Evolutionary conservation across 2,329 filamentous ascomycete genomes (phyloP), one percentile per base, ranked within the genome.

Genomic region (Laburnicola sp.): DNA sequence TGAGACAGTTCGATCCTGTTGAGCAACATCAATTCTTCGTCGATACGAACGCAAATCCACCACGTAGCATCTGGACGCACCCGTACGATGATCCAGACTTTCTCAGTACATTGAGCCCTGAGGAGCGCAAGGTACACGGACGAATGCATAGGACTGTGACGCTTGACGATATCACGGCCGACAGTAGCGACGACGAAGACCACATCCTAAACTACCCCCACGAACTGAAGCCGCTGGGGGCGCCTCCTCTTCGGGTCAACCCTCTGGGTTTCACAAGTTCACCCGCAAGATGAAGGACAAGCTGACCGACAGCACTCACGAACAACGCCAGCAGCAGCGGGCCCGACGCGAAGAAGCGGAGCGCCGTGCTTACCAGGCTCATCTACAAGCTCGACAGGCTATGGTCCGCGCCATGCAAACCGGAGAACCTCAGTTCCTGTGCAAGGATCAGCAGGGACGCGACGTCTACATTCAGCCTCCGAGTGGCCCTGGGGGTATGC

Each of bases 1-100:
- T 84, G 1, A 74, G 83, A 2, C 75, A 78, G 51, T 85, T 78
- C 65, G 83, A 86, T 62, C 64, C 76, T 0, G 61, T 78, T 45
- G 75, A 74, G 9, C 64, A 78, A 16, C 83, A 86, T 60, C 82
- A 85, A 60, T 86, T 84, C 77, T 86, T 83, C 68, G 82, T 86
- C 60, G 80, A 86, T 68, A 85, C 81, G 1, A 77, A 61, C 27
- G 67, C 73, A 26, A 69, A 78, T 9, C 82, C 82, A 0, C 82
- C 82, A 0, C 77, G 81, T 40, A 80, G 78, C 50, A 84, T 82
- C 58, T 86, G 83, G 83, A 75, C 78, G 38, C 83, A 86, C 62
- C 83, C 83, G 0, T 81, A 84, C 65, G 83, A 86, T 60, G 83
- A 85, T 60, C 76, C 80, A 2, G 58, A 76, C 44, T 85, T 79